Conservation (phyloP, 164 flowering plant genomes). For the Liriodendron chinense region DNA sequence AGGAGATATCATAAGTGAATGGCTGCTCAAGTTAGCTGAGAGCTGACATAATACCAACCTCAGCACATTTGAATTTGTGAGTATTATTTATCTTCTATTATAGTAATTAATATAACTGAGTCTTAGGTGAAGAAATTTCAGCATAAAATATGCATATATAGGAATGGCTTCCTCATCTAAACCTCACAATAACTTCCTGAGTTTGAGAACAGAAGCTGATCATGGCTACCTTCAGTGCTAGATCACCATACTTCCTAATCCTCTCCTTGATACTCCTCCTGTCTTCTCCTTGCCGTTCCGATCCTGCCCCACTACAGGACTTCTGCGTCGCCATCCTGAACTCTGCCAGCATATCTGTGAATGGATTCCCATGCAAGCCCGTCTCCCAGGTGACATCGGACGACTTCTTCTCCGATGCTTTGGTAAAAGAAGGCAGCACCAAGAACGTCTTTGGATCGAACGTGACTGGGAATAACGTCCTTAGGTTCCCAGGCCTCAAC, state of each 20-base stretch:
- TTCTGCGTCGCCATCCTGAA: slow-evolving; percentile 56
- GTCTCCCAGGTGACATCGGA: slow-evolving; percentile 37
- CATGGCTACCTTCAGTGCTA: neutral
- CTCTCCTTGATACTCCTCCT: slow-evolving; percentile 19
- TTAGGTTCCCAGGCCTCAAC: slow-evolving; percentile 59
- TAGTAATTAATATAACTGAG: neutral
- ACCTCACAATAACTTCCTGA: neutral
- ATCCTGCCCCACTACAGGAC: slow-evolving; percentile 63
- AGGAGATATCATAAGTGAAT: neutral
- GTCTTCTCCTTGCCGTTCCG: slow-evolving; percentile 28
- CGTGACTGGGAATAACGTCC: slow-evolving; percentile 46
- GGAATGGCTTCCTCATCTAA: neutral
- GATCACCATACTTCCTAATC: neutral
- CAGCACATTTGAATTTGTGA: neutral
- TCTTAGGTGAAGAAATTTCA: neutral
- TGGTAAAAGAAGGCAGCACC: slow-evolving; percentile 44
- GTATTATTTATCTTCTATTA: neutral
- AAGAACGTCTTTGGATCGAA: slow-evolving; percentile 28
- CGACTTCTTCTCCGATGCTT: slow-evolving; percentile 64
- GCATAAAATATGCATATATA: neutral
- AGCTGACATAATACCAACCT: neutral
- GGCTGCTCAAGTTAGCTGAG: neutral
- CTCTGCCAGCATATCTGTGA: slow-evolving; percentile 20
- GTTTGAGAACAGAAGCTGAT: neutral
- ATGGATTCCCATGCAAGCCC: slow-evolving; percentile 75